A percentile compares a stretch with the other conserved stretches of the same genome.
These are phyloP conservation scores for Emergomyces orientalis DNA, from an alignment of 2,329 filamentous ascomycete species.

Conservation along the genomic window DNA sequence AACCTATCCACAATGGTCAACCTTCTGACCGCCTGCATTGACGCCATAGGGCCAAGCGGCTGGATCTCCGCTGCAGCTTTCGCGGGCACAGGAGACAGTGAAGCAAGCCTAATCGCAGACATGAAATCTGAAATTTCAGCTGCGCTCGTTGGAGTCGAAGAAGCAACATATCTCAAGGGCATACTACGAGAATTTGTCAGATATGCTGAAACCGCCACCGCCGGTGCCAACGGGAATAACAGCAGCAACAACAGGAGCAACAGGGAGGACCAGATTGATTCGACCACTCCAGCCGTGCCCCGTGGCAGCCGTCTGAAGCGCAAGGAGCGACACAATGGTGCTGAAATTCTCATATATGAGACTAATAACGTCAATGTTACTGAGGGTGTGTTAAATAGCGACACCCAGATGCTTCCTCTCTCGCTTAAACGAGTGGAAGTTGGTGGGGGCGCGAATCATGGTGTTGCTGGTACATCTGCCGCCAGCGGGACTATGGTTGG, in stretches of 20 bases:
- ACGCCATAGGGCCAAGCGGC: conserved; percentile 40
- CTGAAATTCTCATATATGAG: conserved; percentile 25
- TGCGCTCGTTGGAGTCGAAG: conserved; percentile 39
- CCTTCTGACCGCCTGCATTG: conserved; percentile 37
- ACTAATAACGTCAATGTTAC: not conserved
- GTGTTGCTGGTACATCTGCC: conserved; percentile 36
- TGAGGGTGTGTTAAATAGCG: conserved; percentile 16
- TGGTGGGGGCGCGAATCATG: conserved; percentile 38
- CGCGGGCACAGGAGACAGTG: conserved; percentile 27
- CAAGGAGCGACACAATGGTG: conserved; percentile 30
- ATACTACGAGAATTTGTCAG: conserved; percentile 40
- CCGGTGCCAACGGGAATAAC: not conserved
- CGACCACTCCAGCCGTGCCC: conserved; percentile 12
- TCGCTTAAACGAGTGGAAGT: conserved; percentile 7
- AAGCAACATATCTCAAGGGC: conserved; percentile 39
- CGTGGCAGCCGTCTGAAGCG: conserved; percentile 23
- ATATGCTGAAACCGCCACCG: conserved; percentile 25
- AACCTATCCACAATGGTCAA: conserved; percentile 32
- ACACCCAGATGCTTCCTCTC: conserved; percentile 18
- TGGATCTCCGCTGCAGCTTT: conserved; percentile 35
- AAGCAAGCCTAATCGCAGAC: conserved; percentile 38
- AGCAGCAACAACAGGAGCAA: conserved; percentile 1
- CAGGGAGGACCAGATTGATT: conserved; percentile 9
- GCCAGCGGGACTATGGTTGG: conserved; percentile 41
- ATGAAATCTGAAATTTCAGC: conserved; percentile 42